These are phyloP conservation scores for Trichoderma asperelloides DNA, from an alignment of 495 filamentous ascomycete genomes.

Conservation along the genomic window DNA sequence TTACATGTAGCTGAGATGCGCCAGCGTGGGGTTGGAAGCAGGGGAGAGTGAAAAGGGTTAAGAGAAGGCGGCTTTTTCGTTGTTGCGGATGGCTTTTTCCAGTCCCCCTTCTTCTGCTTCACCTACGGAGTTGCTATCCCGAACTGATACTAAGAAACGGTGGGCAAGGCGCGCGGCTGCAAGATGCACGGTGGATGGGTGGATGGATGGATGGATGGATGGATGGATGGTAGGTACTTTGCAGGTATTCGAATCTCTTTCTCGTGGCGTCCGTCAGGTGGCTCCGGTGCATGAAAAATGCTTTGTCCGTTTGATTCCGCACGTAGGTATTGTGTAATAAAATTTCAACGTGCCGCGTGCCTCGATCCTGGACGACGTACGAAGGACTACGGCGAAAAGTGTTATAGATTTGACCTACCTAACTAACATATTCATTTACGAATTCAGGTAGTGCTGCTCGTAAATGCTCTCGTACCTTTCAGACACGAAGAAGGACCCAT, in stretches of 20 bases:
- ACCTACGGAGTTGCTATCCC: background rate
- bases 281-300: background rate
- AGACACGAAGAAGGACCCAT: background rate
- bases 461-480: background rate
- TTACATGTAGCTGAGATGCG: background rate
- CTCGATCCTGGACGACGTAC: background rate
- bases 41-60: background rate
- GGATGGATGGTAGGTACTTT: background rate
- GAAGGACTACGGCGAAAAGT: too few relatives aligned
- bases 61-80: background rate
- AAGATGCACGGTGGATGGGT: background rate
- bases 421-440: too few relatives aligned
- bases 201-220: too few relatives aligned
- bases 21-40: background rate
- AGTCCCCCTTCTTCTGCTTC: too few relatives aligned
- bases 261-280: background rate
- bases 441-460: too few relatives aligned
- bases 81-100: too few relatives aligned
- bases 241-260: background rate
- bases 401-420: too few relatives aligned
- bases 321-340: background rate
- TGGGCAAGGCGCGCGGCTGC: background rate
- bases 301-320: too few relatives aligned
- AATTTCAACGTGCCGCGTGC: too few relatives aligned
- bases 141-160: background rate